phyloP scores from a whole-genome alignment of 192 early-diverging fungal species.

The Coemansia sp. region DNA sequence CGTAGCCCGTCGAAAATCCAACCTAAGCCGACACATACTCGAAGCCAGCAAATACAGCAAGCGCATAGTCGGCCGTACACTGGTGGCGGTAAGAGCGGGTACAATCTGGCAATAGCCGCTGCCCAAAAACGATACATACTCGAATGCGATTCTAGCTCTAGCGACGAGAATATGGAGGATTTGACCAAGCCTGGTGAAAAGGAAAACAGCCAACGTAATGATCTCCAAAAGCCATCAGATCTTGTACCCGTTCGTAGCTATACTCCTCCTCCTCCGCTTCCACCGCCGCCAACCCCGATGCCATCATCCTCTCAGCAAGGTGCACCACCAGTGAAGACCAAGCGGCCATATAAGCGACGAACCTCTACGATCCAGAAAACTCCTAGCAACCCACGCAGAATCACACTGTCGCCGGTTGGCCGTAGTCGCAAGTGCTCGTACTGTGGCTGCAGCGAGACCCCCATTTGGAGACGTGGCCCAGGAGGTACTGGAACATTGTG shows the following conservation, averaged over 20 bases:
- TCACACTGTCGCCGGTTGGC: neutral
- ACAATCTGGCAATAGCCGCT: constrained; percentile 23
- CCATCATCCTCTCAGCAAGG: neutral
- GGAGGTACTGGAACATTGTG: constrained; percentile 72
- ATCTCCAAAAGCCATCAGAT: neutral
- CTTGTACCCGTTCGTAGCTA: constrained; percentile 1
- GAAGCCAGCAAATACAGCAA: neutral
- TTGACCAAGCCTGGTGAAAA: constrained; percentile 1
- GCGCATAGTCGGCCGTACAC: neutral
- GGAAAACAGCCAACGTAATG: neutral
- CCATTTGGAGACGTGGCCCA: constrained; percentile 81
- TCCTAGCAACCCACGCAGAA: neutral
- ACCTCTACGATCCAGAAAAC: neutral
- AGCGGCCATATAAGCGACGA: constrained; percentile 7
- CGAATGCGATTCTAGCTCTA: neutral
- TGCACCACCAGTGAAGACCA: neutral
- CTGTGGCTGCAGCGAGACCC: constrained; percentile 68
- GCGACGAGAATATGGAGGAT: constrained; percentile 1
- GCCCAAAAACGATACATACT: constrained; percentile 11
- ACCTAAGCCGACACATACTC: neutral
- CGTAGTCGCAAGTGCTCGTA: constrained; percentile 62
- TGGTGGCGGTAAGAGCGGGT: constrained; percentile 40
- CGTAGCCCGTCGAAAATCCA: neutral
- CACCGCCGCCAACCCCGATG: neutral
- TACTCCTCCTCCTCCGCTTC: neutral